A percentile compares a stretch with the other conserved stretches of the same genome.
Evolutionary conservation across 495 filamentous ascomycete genomes (phyloP).

Genomic region (Penicillium steckii): DNA sequence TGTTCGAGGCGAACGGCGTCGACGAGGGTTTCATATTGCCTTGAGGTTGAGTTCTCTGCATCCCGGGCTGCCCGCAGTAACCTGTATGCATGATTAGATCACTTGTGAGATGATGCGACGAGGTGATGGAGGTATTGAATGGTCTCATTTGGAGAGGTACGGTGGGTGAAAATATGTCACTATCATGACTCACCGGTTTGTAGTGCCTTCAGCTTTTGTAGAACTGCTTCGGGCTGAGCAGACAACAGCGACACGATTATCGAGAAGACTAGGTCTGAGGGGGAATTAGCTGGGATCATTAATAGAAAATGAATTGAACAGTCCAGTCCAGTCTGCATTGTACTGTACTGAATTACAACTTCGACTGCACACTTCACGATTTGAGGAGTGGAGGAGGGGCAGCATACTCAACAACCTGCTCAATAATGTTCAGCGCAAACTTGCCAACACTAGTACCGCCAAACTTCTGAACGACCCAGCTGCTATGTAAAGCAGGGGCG

Average conservation of each 20-base stretch:
- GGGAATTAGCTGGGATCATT: slow-evolving; percentile 4
- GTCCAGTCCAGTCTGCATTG: background rate
- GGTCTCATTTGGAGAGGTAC: background rate
- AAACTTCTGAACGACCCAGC: slow-evolving; percentile 85
- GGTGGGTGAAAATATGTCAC: background rate
- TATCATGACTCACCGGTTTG: slow-evolving; percentile 75
- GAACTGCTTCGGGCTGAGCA: slow-evolving; percentile 90
- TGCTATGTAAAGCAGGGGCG: slow-evolving; percentile 21
- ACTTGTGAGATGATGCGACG: no score
- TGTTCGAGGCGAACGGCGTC: slow-evolving; percentile 75
- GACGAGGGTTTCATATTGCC: slow-evolving; percentile 67
- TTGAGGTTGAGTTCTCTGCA: slow-evolving; percentile 58
- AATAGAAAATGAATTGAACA: background rate
- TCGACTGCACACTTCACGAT: background rate
- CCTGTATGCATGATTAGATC: no score
- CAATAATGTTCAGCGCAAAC: slow-evolving; percentile 66
- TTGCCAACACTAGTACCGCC: slow-evolving; percentile 76
- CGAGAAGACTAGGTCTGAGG: slow-evolving; percentile 60
- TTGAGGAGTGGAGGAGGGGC: background rate
- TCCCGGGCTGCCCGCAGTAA: slow-evolving; percentile 69
- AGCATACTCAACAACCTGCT: slow-evolving; percentile 69
- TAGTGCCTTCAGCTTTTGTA: slow-evolving; percentile 89
- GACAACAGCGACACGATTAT: slow-evolving; percentile 77
- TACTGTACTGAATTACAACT: no score
- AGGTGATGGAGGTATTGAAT: background rate